phyloP scores from a whole-genome alignment of 2,329 filamentous ascomycete species.

The Fusarium sp. region DNA sequence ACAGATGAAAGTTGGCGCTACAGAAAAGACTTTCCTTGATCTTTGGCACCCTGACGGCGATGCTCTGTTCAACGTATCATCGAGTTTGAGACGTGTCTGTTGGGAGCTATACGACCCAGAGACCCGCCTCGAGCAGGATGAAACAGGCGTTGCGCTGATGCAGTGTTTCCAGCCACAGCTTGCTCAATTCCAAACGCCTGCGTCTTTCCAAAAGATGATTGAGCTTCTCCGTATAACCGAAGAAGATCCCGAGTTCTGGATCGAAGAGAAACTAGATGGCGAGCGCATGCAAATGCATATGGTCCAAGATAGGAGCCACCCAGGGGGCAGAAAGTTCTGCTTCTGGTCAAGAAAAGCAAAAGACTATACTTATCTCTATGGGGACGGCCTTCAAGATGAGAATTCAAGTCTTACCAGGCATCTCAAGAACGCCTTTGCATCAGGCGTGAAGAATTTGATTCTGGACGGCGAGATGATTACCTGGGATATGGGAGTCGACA shows the following conservation, averaged over 20 bases:
- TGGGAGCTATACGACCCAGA: slow-evolving; percentile 88
- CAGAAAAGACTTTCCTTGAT: slow-evolving; percentile 89
- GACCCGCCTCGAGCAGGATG: slow-evolving; percentile 79
- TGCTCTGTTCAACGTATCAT: slow-evolving; percentile 88
- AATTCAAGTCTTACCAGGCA: slow-evolving; percentile 84
- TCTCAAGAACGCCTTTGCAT: slow-evolving; percentile 80
- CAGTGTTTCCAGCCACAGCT: slow-evolving; percentile 97
- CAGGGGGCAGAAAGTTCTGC: slow-evolving; percentile 79
- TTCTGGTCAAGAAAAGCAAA: slow-evolving; percentile 98
- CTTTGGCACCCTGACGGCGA: slow-evolving; percentile 85
- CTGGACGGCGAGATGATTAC: slow-evolving; percentile 99
- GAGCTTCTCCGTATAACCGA: slow-evolving; percentile 73
- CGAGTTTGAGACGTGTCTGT: slow-evolving; percentile 89
- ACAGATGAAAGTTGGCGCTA: slow-evolving; percentile 80
- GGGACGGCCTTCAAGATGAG: slow-evolving; percentile 78
- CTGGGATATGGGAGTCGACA: slow-evolving; percentile 89
- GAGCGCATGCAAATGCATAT: slow-evolving; percentile 98
- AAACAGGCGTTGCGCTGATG: slow-evolving; percentile 84
- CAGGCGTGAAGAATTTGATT: slow-evolving; percentile 86
- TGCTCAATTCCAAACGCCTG: slow-evolving; percentile 89
- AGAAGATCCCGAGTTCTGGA: slow-evolving; percentile 87
- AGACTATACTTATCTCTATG: slow-evolving; percentile 96
- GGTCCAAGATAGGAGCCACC: slow-evolving; percentile 74
- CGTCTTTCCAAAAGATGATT: slow-evolving; percentile 82
- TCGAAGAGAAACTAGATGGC: slow-evolving; percentile 97